A percentile compares a stretch with the other conserved stretches of the same genome.
Conservation (phyloP, 148 eudicot species). For the Arbutus unedo region DNA sequence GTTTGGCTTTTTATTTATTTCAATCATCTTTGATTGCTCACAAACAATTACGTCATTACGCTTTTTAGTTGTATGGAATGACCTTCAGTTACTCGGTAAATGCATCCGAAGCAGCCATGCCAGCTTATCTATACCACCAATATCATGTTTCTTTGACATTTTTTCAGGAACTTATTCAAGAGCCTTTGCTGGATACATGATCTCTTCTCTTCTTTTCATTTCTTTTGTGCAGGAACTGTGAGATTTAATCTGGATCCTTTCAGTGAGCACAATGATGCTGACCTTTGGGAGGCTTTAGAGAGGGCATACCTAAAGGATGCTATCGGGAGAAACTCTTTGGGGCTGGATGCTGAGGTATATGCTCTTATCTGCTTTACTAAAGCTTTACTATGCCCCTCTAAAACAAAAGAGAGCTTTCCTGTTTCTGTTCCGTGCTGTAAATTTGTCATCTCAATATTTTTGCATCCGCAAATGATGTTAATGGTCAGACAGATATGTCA, state of each 20-base stretch:
- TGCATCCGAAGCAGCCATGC: not conserved
- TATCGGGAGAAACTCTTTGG: constrained; percentile 74
- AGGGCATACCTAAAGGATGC: constrained; percentile 91
- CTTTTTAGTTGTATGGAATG: too few relatives aligned
- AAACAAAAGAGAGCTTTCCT: not conserved
- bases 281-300: constrained; percentile 93
- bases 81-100: not conserved
- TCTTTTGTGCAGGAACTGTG: constrained; percentile 58
- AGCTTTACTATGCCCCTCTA: not conserved
- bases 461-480: not conserved
- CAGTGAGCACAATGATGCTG: constrained; percentile 89
- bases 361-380: constrained; percentile 10
- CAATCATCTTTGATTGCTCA: not conserved
- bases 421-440: not conserved
- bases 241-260: constrained; percentile 96
- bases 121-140: not conserved
- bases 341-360: constrained; percentile 82
- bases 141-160: not conserved
- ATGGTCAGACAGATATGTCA: not conserved
- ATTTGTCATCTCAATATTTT: not conserved
- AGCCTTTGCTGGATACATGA: not conserved
- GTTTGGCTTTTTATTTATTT: not conserved
- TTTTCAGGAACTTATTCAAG: not conserved
- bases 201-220: not conserved
- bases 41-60: not conserved